Percentiles rank a stretch among this genome's conserved stretches.
Evolutionary conservation across 257 asterid species (phyloP).

Genomic region (Nicotiana noctiflora): DNA sequence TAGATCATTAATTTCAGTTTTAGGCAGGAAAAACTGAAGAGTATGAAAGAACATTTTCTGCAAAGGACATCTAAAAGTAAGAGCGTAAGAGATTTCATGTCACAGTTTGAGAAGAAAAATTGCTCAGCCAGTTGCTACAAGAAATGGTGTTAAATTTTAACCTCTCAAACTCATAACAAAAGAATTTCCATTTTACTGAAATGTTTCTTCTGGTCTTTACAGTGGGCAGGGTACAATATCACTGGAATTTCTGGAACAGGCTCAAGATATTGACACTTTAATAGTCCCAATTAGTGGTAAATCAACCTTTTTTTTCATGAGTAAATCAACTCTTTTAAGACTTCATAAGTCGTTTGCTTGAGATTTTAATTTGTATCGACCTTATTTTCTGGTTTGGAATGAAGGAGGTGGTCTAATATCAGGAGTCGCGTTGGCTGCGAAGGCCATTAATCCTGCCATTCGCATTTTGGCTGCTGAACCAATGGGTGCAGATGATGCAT

Average conservation of each 20-base stretch:
- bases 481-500: conserved; percentile 87
- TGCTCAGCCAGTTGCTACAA: no score
- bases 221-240: conserved; percentile 95
- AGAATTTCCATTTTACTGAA: no score
- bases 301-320: conserved; percentile 4
- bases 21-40: no score
- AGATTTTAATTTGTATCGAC: neutral
- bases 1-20: no score
- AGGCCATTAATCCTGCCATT: conserved; percentile 67
- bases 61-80: no score
- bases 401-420: conserved; percentile 94
- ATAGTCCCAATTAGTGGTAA: conserved; percentile 83
- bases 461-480: conserved; percentile 87
- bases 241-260: conserved; percentile 82
- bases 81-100: no score
- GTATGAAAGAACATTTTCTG: no score
- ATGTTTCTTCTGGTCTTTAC: conserved; percentile 4
- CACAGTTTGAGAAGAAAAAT: no score
- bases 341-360: conserved; percentile 6
- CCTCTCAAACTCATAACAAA: no score
- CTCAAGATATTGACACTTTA: conserved; percentile 65
- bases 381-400: neutral
- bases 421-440: conserved; percentile 88
- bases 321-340: conserved; percentile 27
- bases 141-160: no score